Percentiles rank a stretch among this genome's conserved stretches.
Conservation (phyloP, 2,329 filamentous ascomycete genomes). For the Pseudogymnoascus sp. region DNA sequence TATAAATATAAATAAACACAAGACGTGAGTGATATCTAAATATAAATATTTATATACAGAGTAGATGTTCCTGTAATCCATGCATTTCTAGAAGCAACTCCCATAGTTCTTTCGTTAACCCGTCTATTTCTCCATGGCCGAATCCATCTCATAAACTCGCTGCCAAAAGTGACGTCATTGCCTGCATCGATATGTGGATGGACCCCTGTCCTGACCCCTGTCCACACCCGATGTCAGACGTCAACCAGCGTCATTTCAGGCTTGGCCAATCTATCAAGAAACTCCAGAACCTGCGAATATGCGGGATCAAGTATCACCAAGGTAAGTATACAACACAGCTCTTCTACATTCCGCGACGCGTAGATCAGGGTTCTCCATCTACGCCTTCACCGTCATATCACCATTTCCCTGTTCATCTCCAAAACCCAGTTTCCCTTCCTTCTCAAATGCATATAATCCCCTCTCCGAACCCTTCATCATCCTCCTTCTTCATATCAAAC, state of each 20-base stretch:
- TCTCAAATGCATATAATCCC: neutral
- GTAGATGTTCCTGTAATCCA: neutral
- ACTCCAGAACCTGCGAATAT: slow-evolving; percentile 3
- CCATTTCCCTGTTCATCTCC: neutral
- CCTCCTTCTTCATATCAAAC: slow-evolving; percentile 4
- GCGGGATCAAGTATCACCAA: neutral
- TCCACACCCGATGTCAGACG: neutral
- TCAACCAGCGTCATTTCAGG: slow-evolving; percentile 4
- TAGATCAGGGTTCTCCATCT: neutral
- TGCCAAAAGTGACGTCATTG: neutral
- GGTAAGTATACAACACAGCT: neutral
- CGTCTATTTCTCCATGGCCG: neutral
- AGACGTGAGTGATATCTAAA: neutral
- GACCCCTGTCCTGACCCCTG: slow-evolving; percentile 1
- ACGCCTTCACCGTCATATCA: neutral
- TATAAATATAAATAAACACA: neutral
- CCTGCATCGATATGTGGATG: neutral
- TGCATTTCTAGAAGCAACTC: neutral
- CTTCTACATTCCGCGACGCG: neutral
- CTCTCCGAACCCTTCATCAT: neutral
- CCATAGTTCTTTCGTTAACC: neutral
- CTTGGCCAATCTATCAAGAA: neutral
- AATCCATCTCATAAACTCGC: neutral
- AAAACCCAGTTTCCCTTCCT: neutral
- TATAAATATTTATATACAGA: neutral